Evolutionary conservation across 306 rosid species (phyloP), one percentile per base, ranked within the genome.

Genomic region (Cyclanthera cordifolia): DNA sequence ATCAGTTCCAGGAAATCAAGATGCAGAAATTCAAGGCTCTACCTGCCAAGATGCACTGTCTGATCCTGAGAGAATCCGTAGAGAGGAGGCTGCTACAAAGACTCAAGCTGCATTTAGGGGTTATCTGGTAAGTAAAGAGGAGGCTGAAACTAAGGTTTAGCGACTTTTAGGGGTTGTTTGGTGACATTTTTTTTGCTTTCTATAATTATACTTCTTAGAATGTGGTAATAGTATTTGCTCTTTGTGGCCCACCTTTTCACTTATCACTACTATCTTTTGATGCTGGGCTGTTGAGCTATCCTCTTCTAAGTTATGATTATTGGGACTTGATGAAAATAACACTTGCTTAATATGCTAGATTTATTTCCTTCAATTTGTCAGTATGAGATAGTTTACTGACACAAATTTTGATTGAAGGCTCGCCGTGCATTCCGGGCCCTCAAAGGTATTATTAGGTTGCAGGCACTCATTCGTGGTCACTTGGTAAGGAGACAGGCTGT

Each of bases 401-500:
- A 49, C 6, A 77, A 81, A 81, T 56, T 57, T 76, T 56, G 59
- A 79, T 78, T 85, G 88, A 83, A 94, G 99, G 99, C 99, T 75
- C 95, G 99, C 69, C 85, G 99, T 15, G 99, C 99, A 70, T 90
- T 90, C 74, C 74, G 87, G 82, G 96, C 99, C 54, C 85, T 94
- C 61, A 94, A 87, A 86, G 99, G 99, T 81, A 94, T 94, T 75
- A 94, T 94, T 81, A 88, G 99, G 85, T 77, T 94, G 85, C 99
- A 94, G 82, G 99, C 99, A 16, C 99, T 94, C 72, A 94, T 94
- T 73, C 97, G 99, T 39, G 99, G 99, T 64, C 99, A 94, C 87
- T 74, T 94, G 80, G 99, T 88, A 67, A 79, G 99, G 81, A 90
- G 97, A 76, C 99, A 94, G 83, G 99, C 97, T 82, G 90, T 84